Conservation (phyloP, 2,329 filamentous ascomycete species). For the Talaromyces sp. region DNA sequence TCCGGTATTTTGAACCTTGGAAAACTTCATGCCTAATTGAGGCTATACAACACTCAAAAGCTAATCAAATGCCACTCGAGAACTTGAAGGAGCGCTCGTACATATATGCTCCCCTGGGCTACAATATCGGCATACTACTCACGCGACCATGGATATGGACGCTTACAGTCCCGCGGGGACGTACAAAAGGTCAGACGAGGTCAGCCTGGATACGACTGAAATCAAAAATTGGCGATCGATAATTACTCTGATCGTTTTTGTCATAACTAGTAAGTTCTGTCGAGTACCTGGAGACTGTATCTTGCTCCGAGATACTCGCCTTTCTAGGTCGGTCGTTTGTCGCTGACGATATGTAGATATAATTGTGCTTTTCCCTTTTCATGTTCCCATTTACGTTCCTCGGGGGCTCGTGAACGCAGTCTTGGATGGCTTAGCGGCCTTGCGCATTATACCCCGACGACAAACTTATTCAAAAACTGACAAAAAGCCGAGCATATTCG, state of each 20-base stretch:
- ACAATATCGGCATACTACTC: background rate
- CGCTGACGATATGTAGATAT: slow-evolving; percentile 56
- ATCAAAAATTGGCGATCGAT: slow-evolving; percentile 71
- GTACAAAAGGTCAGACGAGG: slow-evolving; percentile 21
- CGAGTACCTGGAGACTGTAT: background rate
- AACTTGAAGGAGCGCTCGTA: background rate
- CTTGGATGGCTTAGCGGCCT: slow-evolving; percentile 46
- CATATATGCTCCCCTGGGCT: background rate
- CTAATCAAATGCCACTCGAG: slow-evolving; percentile 5
- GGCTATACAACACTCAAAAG: slow-evolving; percentile 4
- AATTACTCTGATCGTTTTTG: slow-evolving; percentile 68
- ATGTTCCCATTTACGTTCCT: slow-evolving; percentile 65
- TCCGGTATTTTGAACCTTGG: slow-evolving; percentile 6
- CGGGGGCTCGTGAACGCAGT: slow-evolving; percentile 50
- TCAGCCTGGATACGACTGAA: slow-evolving; percentile 52
- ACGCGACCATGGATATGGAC: background rate
- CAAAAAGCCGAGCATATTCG: slow-evolving; percentile 43
- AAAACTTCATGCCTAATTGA: slow-evolving; percentile 2
- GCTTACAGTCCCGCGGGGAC: background rate
- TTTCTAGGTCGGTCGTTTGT: background rate
- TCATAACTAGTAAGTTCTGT: slow-evolving; percentile 66
- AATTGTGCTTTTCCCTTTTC: slow-evolving; percentile 69
- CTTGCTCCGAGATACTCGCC: no score
- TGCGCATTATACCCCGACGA: slow-evolving; percentile 58
- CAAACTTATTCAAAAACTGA: slow-evolving; percentile 25